Percentiles rank a stretch among this genome's conserved stretches.
Evolutionary conservation across 2,329 filamentous ascomycete genomes (phyloP).

Genomic region (Paramyrothecium sp.): DNA sequence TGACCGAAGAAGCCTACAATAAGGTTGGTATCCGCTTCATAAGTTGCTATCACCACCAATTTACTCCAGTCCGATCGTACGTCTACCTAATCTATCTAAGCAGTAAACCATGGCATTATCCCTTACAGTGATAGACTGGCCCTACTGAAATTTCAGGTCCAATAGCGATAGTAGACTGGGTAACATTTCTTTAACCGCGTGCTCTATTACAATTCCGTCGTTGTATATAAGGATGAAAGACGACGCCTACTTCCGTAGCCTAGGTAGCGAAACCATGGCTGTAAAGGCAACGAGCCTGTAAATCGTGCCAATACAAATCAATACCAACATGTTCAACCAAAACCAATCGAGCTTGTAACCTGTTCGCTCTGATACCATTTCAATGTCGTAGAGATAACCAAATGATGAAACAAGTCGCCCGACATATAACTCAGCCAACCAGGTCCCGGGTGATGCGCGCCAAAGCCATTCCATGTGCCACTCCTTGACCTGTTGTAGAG

Average conservation of each 20-base stretch:
- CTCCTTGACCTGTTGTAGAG: conserved; percentile 41
- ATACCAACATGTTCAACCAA: conserved; percentile 41
- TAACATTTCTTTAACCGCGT: no score
- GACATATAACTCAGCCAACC: conserved; percentile 57
- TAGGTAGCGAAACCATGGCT: conserved; percentile 18
- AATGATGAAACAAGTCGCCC: conserved; percentile 48
- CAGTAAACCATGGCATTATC: not conserved
- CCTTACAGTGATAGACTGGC: not conserved
- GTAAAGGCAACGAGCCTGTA: conserved; percentile 42
- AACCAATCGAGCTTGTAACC: conserved; percentile 46
- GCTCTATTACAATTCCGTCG: no score
- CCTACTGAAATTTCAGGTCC: no score
- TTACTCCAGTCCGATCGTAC: conserved; percentile 1
- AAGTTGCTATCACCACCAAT: not conserved
- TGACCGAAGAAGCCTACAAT: not conserved
- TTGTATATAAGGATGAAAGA: no score
- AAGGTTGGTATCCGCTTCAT: not conserved
- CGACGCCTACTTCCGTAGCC: conserved; percentile 16
- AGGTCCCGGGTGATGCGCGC: conserved; percentile 51
- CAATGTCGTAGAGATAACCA: conserved; percentile 48
- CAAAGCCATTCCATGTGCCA: conserved; percentile 58
- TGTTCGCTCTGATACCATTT: conserved; percentile 38
- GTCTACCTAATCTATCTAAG: not conserved
- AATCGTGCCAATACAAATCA: conserved; percentile 40
- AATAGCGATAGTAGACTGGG: no score